phyloP scores from a whole-genome alignment of 768 basidiomycete genomes.

The Lactarius psammicola region DNA sequence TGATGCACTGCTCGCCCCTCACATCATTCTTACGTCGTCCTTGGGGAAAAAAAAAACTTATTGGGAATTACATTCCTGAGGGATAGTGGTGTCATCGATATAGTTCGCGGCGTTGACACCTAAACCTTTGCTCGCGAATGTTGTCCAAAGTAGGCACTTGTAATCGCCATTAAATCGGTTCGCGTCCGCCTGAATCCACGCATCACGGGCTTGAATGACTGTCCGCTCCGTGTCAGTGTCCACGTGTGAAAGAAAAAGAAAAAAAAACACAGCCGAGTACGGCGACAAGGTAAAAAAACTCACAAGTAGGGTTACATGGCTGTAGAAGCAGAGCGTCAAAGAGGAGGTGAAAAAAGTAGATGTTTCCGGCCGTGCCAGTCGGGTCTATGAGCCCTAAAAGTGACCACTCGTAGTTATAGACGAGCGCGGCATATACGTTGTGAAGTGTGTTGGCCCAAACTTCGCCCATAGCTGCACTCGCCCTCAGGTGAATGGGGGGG shows the following conservation, averaged over 20 bases:
- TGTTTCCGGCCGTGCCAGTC: conserved; percentile 45
- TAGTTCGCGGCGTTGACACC: conserved; percentile 40
- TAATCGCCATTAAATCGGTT: conserved; percentile 48
- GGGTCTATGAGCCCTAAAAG: conserved; percentile 43
- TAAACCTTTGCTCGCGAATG: conserved; percentile 52
- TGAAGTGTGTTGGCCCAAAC: conserved; percentile 52
- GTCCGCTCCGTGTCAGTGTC: not conserved
- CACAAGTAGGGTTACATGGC: conserved; percentile 50
- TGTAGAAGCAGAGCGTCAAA: conserved; percentile 49
- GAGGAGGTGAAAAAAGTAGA: conserved; percentile 52
- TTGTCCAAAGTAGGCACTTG: conserved; percentile 45
- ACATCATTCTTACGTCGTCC: too few species aligned
- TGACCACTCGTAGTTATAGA: conserved; percentile 33
- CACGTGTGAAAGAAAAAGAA: too few species aligned
- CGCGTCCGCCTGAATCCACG: conserved; percentile 52
- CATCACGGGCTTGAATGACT: conserved; percentile 49
- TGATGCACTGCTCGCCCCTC: too few species aligned
- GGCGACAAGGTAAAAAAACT: conserved; percentile 26
- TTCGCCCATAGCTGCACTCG: conserved; percentile 49
- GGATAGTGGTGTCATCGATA: conserved; percentile 35
- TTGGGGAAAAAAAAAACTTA: too few species aligned
- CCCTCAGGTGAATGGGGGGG: not conserved
- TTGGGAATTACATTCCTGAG: conserved; percentile 34
- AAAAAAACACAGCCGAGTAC: too few species aligned
- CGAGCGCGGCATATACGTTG: too few species aligned